Base-by-base conservation (phyloP, 192 early-diverging fungal species). In the Polychytrium aggregatum region DNA sequence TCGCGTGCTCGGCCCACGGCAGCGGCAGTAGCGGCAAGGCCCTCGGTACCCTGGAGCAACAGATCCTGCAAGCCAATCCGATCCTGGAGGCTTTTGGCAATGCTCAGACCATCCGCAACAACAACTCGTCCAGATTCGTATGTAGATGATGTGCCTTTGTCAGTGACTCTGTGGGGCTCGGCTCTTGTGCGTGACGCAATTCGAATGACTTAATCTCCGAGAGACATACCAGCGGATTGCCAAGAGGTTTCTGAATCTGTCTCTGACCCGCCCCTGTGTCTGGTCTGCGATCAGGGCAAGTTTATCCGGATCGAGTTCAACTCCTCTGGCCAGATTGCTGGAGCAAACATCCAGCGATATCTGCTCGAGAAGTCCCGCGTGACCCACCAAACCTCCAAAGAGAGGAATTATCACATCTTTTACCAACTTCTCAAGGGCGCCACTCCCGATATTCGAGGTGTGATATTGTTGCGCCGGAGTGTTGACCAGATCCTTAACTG, bases 241-340 rank as follows among this genome's bases (percentile, higher is more conserved):
- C n/a, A n/a, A n/a, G n/a, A n/a, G n/a, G n/a, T n/a, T n/a, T n/a
- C n/a, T n/a, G n/a, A n/a, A n/a, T n/a, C n/a, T n/a, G n/a, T n/a
- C n/a, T n/a, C n/a, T n/a, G n/a, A n/a, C n/a, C n/a, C n/a, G n/a
- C n/a, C n/a, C n/a, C n/a, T n/a, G n/a, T 56, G 14, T 36, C 31
- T 59, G 28, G 27, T 18, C 10, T 31, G 17, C 37, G 18, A 30
- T 0, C 48, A 72, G 78, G 92, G 95, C 42, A 98, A 98, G 71
- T 98, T 97, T 65, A 95, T 98, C 57, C 81, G 92, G 18, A 92
- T 98, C 67, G 93, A 94, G 64, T 98, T 98, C 70, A 92, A 82
- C 41, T 67, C 72, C 7, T 51, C 73, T 59, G 88, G 86, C 3
- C 80, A 84, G 48, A 97, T 97, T 50, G 83, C 86, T 35, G 92